Conservation (phyloP, 306 rosid species). For the Rubus idaeus region DNA sequence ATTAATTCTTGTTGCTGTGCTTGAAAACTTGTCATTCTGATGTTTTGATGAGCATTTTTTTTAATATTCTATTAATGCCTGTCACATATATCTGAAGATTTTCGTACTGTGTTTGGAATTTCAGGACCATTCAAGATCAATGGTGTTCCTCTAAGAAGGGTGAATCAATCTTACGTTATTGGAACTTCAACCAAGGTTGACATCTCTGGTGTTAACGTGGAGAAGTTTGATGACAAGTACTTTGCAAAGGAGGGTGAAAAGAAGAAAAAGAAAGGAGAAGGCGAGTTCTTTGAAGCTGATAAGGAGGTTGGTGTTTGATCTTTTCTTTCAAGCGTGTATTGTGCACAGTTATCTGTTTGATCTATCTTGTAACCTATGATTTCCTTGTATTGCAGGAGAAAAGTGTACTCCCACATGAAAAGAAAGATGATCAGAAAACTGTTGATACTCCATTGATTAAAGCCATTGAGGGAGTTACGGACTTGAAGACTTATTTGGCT, state of each 20-base stretch:
- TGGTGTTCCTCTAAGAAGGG: conserved; percentile 10
- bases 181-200: conserved; percentile 17
- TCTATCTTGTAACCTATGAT: neutral
- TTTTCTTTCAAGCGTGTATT: too few species aligned
- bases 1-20: neutral
- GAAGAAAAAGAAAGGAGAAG: conserved; percentile 13
- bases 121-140: conserved; percentile 15
- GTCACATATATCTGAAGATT: too few species aligned
- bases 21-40: neutral
- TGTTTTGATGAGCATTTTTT: too few species aligned
- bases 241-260: neutral
- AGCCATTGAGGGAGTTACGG: conserved; percentile 1
- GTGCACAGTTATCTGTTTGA: neutral
- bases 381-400: neutral
- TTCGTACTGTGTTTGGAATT: too few species aligned
- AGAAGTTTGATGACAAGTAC: conserved; percentile 14
- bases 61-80: too few species aligned
- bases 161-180: conserved; percentile 7
- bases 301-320: conserved; percentile 9
- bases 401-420: neutral
- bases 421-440: conserved; percentile 1
- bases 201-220: neutral
- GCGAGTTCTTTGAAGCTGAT: neutral
- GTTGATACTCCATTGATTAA: conserved; percentile 5
- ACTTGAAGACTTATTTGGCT: conserved; percentile 8